phyloP scores from a whole-genome alignment of 345 rosid species.

The Salix viminalis region DNA sequence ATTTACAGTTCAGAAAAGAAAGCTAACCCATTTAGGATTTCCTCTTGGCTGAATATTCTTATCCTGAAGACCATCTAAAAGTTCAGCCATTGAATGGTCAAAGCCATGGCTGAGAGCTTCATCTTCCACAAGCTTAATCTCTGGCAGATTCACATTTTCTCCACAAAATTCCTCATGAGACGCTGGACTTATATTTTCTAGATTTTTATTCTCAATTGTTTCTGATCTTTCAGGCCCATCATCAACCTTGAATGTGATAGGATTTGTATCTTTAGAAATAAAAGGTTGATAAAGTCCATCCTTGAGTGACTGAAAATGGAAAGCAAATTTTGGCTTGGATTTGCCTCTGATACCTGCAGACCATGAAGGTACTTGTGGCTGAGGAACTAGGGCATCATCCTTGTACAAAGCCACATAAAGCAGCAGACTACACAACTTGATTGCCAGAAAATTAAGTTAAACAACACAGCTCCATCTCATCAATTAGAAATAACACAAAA shows the following conservation, averaged over 20 bases:
- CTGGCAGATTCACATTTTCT: conserved; percentile 22
- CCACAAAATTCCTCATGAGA: conserved; percentile 22
- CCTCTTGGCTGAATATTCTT: conserved; percentile 24
- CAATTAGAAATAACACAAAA: not conserved
- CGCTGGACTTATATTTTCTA: conserved; percentile 27
- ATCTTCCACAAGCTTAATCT: conserved; percentile 15
- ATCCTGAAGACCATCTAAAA: conserved; percentile 45
- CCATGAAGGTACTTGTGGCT: not conserved
- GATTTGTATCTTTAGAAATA: conserved; percentile 12
- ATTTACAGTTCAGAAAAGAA: conserved; percentile 13
- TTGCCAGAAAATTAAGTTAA: not conserved
- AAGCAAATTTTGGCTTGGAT: conserved; percentile 50
- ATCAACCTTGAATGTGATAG: conserved; percentile 22
- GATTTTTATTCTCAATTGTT: conserved; percentile 16
- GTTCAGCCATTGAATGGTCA: conserved; percentile 39
- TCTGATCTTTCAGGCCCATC: conserved; percentile 33
- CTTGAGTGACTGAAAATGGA: conserved; percentile 35
- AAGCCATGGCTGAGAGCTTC: conserved; percentile 20
- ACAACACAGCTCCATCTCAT: not conserved
- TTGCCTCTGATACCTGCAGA: conserved; percentile 44
- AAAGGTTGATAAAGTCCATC: conserved; percentile 17
- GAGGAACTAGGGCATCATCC: not conserved
- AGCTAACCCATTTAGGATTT: conserved; percentile 35
- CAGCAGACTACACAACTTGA: not conserved
- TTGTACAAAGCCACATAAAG: not conserved